Evolutionary conservation across 345 rosid genomes (phyloP), one percentile per base, ranked within the genome.

Genomic region (Eutrema yunnanense): DNA sequence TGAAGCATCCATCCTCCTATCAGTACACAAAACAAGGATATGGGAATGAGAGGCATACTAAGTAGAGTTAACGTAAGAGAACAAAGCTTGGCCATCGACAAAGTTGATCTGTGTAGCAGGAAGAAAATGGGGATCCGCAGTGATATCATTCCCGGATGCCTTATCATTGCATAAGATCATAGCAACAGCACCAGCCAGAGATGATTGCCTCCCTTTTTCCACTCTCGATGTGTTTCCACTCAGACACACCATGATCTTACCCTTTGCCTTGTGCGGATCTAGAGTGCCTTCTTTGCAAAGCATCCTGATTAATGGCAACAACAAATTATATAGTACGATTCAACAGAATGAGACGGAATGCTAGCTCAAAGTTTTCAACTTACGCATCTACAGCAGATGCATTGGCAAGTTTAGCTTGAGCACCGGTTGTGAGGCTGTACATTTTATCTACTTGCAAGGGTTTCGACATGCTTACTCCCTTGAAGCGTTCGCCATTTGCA

Each of bases 381-480:
- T 61, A 61, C 66, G 52, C 66, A 5, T 62, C 66, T 43, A 33
- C 8, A 43, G 38, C 51, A 43, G 52, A 62, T 29, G 66, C 52
- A 62, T 62, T 62, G 16, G 11, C 26, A 62, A 62, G 66, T 44
- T 62, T 62, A 40, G 66, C 52, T 29, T 62, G 66, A 62, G 52
- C 66, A 42, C 66, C 66, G 3, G 66, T 29, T 62, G 9, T 30
- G 52, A 62, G 66, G 26, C 52, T 62, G 38, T 7, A 62, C 66
- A 43, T 62, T 62, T 8, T 30, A 40, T 52, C 66, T 43, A 52
- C 54, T 0, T 83, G 81, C 67, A 83, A 48, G 9, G 85, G 60
- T n/a, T 51, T 49, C 0, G 87, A 70, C 55, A 87, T 67, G 69
- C 85, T 86, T 32, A 14, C 37, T 14, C 96, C 90, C 78, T 78